Evolutionary conservation across 1,139 yeast genomes (phyloP).

Genomic region (Eremothecium gossypii): DNA sequence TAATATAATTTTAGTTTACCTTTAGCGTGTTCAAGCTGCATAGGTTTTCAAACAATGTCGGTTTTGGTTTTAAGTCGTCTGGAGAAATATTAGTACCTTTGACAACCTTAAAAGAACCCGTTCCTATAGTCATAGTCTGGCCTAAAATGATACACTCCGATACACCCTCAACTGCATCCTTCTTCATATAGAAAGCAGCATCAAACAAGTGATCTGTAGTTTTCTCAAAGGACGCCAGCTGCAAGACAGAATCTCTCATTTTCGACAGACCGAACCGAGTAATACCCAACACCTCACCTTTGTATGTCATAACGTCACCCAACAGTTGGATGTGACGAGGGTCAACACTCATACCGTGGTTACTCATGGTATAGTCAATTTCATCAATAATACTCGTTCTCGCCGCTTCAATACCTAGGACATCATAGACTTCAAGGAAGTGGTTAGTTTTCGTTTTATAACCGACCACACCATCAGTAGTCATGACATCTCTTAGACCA

Average conservation of each 20-base stretch:
- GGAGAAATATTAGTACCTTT: constrained; percentile 43
- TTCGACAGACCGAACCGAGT: constrained; percentile 96
- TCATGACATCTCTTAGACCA: constrained; percentile 93
- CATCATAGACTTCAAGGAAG: constrained; percentile 78
- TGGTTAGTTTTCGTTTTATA: constrained; percentile 84
- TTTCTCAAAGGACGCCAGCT: constrained; percentile 94
- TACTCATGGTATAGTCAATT: constrained; percentile 96
- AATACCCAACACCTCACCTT: constrained; percentile 96
- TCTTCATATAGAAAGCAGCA: constrained; percentile 96
- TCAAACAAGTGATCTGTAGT: constrained; percentile 97
- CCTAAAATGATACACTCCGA: constrained; percentile 96
- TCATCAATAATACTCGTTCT: constrained; percentile 86
- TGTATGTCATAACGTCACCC: constrained; percentile 98
- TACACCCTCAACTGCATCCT: constrained; percentile 93
- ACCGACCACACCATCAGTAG: constrained; percentile 94
- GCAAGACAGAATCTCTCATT: constrained; percentile 97
- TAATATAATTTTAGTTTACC: constrained; percentile 8
- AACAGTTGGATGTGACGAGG: constrained; percentile 97
- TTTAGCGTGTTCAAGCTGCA: constrained; percentile 25
- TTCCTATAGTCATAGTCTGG: constrained; percentile 95
- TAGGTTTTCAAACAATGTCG: constrained; percentile 53
- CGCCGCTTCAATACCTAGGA: constrained; percentile 97
- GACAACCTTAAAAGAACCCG: constrained; percentile 88
- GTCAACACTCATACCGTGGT: constrained; percentile 99
- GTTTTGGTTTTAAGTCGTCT: constrained; percentile 40